These are phyloP conservation scores for Nidularia pulvinata DNA, from an alignment of 768 basidiomycete genomes.

Conservation along the genomic window DNA sequence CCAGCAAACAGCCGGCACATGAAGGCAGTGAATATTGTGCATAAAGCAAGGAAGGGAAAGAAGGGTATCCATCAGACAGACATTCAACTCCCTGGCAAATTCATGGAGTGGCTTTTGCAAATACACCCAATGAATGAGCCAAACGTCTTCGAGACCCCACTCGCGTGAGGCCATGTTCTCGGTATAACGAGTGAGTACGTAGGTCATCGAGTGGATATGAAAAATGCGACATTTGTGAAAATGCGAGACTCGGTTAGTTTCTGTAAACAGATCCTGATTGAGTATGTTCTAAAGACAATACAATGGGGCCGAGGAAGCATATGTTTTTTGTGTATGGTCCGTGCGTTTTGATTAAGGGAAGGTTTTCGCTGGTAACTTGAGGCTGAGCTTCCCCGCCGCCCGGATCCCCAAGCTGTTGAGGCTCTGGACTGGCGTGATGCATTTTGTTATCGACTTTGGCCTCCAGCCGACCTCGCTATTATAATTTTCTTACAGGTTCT, in stretches of 20 bases:
- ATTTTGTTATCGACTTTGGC: too few relatives aligned
- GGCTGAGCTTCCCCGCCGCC: too few relatives aligned
- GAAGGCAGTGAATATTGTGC: too few relatives aligned
- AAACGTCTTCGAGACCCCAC: slow-evolving; percentile 62
- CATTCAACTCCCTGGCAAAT: slow-evolving; percentile 52
- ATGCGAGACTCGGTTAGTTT: slow-evolving; percentile 82
- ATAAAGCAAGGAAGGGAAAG: background rate
- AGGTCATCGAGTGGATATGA: slow-evolving; percentile 73
- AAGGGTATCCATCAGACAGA: slow-evolving; percentile 59
- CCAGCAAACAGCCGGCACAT: too few relatives aligned
- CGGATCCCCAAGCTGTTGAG: too few relatives aligned
- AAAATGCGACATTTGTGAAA: slow-evolving; percentile 74
- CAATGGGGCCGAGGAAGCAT: slow-evolving; percentile 8
- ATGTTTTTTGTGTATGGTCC: slow-evolving; percentile 22
- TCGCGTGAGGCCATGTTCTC: slow-evolving; percentile 52
- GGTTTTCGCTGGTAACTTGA: background rate
- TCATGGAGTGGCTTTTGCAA: slow-evolving; percentile 23
- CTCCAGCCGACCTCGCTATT: too few relatives aligned
- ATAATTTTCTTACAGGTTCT: too few relatives aligned
- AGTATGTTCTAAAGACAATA: slow-evolving; percentile 65
- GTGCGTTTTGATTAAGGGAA: slow-evolving; percentile 14
- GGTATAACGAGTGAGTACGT: slow-evolving; percentile 62
- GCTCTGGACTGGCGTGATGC: too few relatives aligned
- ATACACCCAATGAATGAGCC: slow-evolving; percentile 27
- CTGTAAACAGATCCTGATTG: slow-evolving; percentile 83